Evolutionary conservation across 352 stramenopile genomes (phyloP), one percentile per base, ranked within the genome.

Genomic region (Pythium aphanidermatum): DNA sequence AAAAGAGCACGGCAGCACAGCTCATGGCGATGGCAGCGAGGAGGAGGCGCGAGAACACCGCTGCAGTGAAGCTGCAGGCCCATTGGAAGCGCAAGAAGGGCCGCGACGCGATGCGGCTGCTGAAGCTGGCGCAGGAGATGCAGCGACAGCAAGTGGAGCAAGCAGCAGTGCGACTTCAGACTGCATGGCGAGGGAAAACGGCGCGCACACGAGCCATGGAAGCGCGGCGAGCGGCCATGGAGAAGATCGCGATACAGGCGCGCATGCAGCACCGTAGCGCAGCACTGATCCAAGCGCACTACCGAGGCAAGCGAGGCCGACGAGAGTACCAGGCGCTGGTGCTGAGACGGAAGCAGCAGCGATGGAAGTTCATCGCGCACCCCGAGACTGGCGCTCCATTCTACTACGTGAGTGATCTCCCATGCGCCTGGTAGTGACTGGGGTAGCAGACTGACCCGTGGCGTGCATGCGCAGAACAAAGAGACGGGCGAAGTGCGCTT

Each of bases 301-400:
- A 74, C 47, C 64, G 84, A 33, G 87, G 89, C 23, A 69, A 70
- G 14, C 57, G 70, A 9, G 86, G 84, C 1, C 70, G 92, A 5
- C 61, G 77, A 44, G 61, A 58, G 26, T 90, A 89, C 35, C 65
- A 54, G 12, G 51, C 70, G 34, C 68, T 63, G 13, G 56, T 74
- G 12, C 25, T 82, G 28, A 53, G 76, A 37, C 42, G 72, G 16
- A 86, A 90, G 46, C 86, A 91, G 46, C 68, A 76, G 29, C 68
- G 84, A 19, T 98, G 93, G 93, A 98, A 98, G 65, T 63, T 88
- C 49, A 79, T 98, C 27, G 62, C 75, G 33, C 82, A 92, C 16
- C 67, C 81, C 4, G 78, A 95, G 35, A 80, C 65, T 14, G 70
- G 69, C 5, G 64, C 74, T 12, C 59, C 52, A 13, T 96, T 97